Conservation (phyloP, 2,329 filamentous ascomycete genomes). For the Xylariales sp. region DNA sequence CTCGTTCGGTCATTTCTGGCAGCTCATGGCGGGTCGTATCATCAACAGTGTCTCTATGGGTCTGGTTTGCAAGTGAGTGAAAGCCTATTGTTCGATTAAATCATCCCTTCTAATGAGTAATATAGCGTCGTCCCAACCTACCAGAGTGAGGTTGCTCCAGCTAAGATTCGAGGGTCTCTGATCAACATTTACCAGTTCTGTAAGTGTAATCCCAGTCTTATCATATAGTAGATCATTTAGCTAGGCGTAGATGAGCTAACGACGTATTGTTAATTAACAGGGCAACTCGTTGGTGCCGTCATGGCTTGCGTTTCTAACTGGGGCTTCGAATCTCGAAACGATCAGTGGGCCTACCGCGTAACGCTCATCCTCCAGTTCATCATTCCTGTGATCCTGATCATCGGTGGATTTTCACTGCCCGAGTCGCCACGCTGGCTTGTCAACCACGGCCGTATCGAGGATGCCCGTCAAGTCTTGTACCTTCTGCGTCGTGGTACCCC, state of each 20-base stretch:
- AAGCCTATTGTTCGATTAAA: not conserved
- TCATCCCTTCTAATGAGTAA: not conserved
- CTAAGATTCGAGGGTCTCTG: conserved; percentile 10
- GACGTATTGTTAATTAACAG: conserved; percentile 3
- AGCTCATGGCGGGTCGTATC: conserved; percentile 18
- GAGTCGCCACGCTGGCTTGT: conserved; percentile 14
- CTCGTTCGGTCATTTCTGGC: conserved; percentile 18
- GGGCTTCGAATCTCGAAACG: conserved; percentile 8
- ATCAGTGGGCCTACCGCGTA: conserved; percentile 13
- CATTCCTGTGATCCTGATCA: conserved; percentile 32
- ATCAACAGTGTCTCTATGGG: conserved; percentile 13
- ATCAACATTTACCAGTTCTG: conserved; percentile 16
- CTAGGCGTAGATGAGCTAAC: too few species aligned
- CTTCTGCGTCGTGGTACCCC: conserved; percentile 9
- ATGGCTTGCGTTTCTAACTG: conserved; percentile 11
- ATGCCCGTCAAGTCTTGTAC: conserved; percentile 10
- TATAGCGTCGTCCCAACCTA: conserved; percentile 10
- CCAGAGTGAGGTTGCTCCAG: conserved; percentile 8
- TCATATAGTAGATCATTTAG: not conserved
- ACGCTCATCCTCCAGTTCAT: conserved; percentile 13
- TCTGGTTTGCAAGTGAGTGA: conserved; percentile 7
- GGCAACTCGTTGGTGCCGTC: conserved; percentile 10
- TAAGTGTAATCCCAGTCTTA: not conserved
- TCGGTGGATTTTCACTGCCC: conserved; percentile 17
- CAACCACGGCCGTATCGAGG: conserved; percentile 9